Evolutionary conservation across 23 red algal species (phyloP), one percentile per base, ranked within the genome.

Genomic region (Agarophyton chilense): DNA sequence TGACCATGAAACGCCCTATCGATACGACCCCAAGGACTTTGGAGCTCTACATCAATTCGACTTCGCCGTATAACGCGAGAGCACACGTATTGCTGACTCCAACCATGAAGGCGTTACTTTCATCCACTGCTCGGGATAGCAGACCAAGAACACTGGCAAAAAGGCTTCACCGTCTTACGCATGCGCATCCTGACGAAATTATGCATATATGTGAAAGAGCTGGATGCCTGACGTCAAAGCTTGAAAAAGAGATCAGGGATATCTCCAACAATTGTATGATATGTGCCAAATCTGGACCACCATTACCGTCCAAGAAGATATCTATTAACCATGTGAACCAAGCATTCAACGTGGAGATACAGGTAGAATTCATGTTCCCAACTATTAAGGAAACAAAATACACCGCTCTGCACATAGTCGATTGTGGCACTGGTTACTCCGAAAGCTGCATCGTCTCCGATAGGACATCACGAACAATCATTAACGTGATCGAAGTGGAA

Each of bases 321-420:
- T 84, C 55, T 1, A 43, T 84, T 10, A 68, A 26, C 17, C 80
- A 84, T n/a, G 80, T 68, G 18, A 43, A 65, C 50, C 47, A 83
- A 64, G 78, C 52, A 14, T 83, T 83, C 10, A 83, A 65, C 28
- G 32, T 40, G 21, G 80, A 68, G 21, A 25, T 84, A 22, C 80
- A 84, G 31, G 10, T 70, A 5, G 57, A 84, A 38, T 47, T 42
- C 61, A 44, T 12, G 17, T 84, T 66, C 29, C 18, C 2, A 2
- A 68, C 33, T 11, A 70, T 84, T 18, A 25, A 28, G 8, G 22
- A 12, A 2, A 68, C 31, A 21, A 50, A 47, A 40, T 84, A 84
- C 35, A 46, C 22, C 2, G 80, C 68, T 1, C 21, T 84, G 21
- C 53, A 84, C 57, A 52, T 67, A 25, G 53, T 84, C 18, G 52